phyloP scores from a whole-genome alignment of 345 rosid genomes.

The Toxicodendron radicans region DNA sequence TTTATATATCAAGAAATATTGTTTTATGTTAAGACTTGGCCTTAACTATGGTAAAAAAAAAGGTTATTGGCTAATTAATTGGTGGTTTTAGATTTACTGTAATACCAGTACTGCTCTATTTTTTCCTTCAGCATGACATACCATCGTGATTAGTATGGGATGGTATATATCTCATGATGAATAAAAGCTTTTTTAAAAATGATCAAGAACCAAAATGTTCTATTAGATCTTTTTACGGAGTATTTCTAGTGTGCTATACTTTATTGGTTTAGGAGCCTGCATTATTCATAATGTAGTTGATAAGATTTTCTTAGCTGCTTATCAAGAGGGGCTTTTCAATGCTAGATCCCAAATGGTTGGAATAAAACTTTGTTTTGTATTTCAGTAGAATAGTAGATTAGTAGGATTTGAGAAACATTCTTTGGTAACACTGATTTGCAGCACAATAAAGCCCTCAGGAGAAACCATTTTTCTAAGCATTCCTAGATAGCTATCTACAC shows the following conservation, averaged over 20 bases:
- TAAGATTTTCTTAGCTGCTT: neutral
- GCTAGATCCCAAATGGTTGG: neutral
- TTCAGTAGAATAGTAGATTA: neutral
- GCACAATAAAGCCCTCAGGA: neutral
- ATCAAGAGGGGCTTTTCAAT: neutral
- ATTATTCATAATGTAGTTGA: neutral
- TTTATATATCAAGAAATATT: neutral
- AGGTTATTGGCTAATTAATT: neutral
- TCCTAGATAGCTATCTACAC: slow-evolving; percentile 9
- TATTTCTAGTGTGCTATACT: neutral
- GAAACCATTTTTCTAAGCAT: neutral
- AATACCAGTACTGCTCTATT: neutral
- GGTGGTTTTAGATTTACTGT: neutral
- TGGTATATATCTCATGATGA: neutral
- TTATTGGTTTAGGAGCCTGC: neutral
- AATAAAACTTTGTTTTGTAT: neutral
- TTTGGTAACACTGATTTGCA: neutral
- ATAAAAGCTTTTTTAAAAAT: neutral
- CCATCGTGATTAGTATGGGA: neutral
- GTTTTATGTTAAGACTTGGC: slow-evolving; percentile 4
- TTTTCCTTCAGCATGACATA: neutral
- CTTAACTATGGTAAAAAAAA: neutral
- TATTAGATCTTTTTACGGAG: neutral
- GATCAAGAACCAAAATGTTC: neutral
- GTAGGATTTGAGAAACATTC: neutral